phyloP scores from a whole-genome alignment of 306 rosid genomes.

The Lablab purpureus region DNA sequence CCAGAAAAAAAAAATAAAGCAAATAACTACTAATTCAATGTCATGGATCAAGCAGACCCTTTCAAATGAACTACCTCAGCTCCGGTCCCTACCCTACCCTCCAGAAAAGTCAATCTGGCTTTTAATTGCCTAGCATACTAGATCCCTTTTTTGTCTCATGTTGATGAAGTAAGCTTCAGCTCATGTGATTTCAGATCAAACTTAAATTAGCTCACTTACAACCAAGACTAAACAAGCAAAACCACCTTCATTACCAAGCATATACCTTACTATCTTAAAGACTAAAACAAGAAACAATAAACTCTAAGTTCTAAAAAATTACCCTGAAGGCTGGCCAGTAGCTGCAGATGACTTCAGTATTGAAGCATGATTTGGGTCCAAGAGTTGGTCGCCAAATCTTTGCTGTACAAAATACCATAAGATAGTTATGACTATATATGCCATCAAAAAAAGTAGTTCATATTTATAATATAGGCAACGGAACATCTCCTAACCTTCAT shows the following conservation, averaged over 20 bases:
- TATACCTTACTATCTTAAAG: constrained; percentile 17
- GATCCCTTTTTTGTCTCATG: neutral
- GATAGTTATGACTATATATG: constrained; percentile 36
- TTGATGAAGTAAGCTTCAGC: constrained; percentile 6
- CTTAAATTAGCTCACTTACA: constrained; percentile 15
- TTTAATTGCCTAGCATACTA: neutral
- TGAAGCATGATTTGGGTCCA: constrained; percentile 88
- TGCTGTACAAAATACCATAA: constrained; percentile 63
- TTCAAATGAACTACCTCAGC: constrained; percentile 18
- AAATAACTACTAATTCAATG: constrained; percentile 27
- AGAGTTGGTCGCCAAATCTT: constrained; percentile 86
- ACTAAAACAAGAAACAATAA: constrained; percentile 10
- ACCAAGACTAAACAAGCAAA: constrained; percentile 18
- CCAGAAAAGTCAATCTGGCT: neutral
- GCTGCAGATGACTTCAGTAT: constrained; percentile 90
- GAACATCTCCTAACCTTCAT: constrained; percentile 67
- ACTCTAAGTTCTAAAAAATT: constrained; percentile 35
- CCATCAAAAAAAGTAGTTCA: constrained; percentile 31
- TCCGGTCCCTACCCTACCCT: neutral
- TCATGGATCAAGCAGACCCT: constrained; percentile 10
- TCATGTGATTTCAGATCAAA: constrained; percentile 8
- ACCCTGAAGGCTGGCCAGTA: constrained; percentile 95
- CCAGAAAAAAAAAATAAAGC: neutral
- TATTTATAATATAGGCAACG: constrained; percentile 39
- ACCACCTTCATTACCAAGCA: constrained; percentile 16